Base-by-base conservation (phyloP, 495 filamentous ascomycete species). In the Letharia lupina region DNA sequence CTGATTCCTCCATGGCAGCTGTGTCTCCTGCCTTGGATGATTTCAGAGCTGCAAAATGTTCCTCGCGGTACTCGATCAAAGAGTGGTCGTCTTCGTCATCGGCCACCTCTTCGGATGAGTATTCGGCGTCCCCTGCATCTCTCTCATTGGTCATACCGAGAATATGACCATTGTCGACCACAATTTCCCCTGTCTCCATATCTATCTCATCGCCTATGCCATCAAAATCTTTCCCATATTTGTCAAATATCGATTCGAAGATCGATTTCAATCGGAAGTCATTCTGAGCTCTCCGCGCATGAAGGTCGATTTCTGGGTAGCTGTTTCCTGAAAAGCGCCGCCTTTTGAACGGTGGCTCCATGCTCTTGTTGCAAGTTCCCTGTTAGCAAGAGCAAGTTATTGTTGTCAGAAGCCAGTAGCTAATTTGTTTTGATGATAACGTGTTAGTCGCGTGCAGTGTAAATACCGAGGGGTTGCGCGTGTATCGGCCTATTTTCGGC, bases 131-230 rank as follows among this genome's bases (percentile, higher is more conserved):
- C 48, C 79, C 81, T 33, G 73, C 70, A 65, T 85, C 83, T 31
- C 74, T 76, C 56, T 87, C 84, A 52, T 78, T 73, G 13, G 76
- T 74, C 74, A 91, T 80, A 31, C 80, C 78, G 41, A 78, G 62
- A 50, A 96, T 71, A 78, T 97, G 93, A 4, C 94, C 93, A 80
- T 95, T 93, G 74, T 97, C 81, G 42, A 96, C 87, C 18, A 93
- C 81, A 39, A 98, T 86, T 56, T 89, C 78, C 31, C 89, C 91
- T 0, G 88, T 94, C 64, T 79, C 76, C 33, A 91, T 75, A 76
- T 94, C 89, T 69, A 95, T 88, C 75, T 91, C 90, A 70, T 94
- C 91, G 20, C 86, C 91, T 40, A 91, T 79, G 39, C 86, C 89
- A 6, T 83, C 84, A 71, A 96, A 96, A 75, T 96, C 88, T 70